Base-by-base conservation (phyloP, 768 basidiomycete genomes). In the Mycena crocata region DNA sequence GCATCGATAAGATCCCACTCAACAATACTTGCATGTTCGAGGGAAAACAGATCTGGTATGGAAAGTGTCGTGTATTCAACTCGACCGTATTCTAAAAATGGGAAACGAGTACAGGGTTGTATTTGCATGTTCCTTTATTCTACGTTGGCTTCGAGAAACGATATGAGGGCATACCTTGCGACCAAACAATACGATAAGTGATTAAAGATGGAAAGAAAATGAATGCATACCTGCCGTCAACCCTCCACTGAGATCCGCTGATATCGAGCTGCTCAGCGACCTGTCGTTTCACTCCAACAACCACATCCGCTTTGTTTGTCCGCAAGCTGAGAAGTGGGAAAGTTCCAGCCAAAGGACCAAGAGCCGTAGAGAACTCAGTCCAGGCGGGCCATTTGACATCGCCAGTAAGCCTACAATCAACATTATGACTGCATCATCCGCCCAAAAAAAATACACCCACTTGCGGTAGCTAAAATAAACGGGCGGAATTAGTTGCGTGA, bases 291-390 rank as follows among this genome's bases (percentile, higher is more conserved):
- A 99, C 83, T 0, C 95, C 97, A 28, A 94, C 94, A 8, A 90
- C 92, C 2, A 98, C 95, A 74, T 98, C 96, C 0, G 97, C 97
- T 77, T 99, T 99, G 83, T 92, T 94, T 1, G 97, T 99, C 21
- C 97, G 86, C 64, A 98, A 80, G 73, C 93, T 94, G 28, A 98
- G 79, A 10, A 98, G 75, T 0, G 93, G 91, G 79, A 97, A 93
- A 12, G 89, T 81, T 1, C 93, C 92, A 0, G 88, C 87, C 13
- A 98, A 78, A 2, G 93, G 93, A 6, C 95, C 94, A 15, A 98
- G 77, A 0, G 94, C 95, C 3, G 82, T 79, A 28, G 84, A 79
- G 74, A 97, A 95, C 0, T 92, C 79, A 1, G 93, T 94, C 57
- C 89, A 89, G 1, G 89, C 85, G 0, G 93, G 93, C 97, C 97